Evolutionary conservation across 768 basidiomycete species (phyloP).

Genomic region (Kwoniella sp.): DNA sequence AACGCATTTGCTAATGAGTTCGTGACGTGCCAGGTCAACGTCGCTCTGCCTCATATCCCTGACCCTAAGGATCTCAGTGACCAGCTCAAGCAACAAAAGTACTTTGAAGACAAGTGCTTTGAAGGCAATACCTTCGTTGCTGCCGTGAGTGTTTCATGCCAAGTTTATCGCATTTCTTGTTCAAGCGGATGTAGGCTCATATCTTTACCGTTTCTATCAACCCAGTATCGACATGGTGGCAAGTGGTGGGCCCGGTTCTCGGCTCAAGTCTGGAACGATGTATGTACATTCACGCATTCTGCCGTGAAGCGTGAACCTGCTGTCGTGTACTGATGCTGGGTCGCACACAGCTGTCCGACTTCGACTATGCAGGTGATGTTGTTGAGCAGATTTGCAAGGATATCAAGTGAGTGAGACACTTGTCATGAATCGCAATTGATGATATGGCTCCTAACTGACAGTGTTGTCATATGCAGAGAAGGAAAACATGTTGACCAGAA

Average conservation of each 20-base stretch:
- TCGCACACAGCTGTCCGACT: slow-evolving; percentile 21
- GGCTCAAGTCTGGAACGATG: slow-evolving; percentile 50
- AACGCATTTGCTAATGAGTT: too few species aligned
- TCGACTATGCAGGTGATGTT: slow-evolving; percentile 20
- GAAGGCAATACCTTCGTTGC: slow-evolving; percentile 39
- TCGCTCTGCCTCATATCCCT: slow-evolving; percentile 37
- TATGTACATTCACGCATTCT: too few species aligned
- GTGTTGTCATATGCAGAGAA: slow-evolving; percentile 6
- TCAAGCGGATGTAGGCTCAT: background rate
- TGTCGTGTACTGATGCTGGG: background rate
- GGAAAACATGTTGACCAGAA: slow-evolving; percentile 14
- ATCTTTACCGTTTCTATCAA: background rate
- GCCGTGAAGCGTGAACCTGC: background rate
- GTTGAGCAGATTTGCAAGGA: slow-evolving; percentile 20
- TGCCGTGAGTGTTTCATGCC: slow-evolving; percentile 26
- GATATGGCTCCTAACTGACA: background rate
- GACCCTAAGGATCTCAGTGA: slow-evolving; percentile 25
- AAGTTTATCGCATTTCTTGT: too few species aligned
- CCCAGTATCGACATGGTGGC: slow-evolving; percentile 40
- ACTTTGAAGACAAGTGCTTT: slow-evolving; percentile 41
- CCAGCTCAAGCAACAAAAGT: slow-evolving; percentile 26
- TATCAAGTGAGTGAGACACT: slow-evolving; percentile 22
- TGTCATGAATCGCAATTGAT: too few species aligned
- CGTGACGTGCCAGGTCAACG: slow-evolving; percentile 47
- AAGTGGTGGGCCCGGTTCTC: slow-evolving; percentile 50